Base-by-base conservation (phyloP, 2,329 filamentous ascomycete genomes). In the Sporothrix globosa region DNA sequence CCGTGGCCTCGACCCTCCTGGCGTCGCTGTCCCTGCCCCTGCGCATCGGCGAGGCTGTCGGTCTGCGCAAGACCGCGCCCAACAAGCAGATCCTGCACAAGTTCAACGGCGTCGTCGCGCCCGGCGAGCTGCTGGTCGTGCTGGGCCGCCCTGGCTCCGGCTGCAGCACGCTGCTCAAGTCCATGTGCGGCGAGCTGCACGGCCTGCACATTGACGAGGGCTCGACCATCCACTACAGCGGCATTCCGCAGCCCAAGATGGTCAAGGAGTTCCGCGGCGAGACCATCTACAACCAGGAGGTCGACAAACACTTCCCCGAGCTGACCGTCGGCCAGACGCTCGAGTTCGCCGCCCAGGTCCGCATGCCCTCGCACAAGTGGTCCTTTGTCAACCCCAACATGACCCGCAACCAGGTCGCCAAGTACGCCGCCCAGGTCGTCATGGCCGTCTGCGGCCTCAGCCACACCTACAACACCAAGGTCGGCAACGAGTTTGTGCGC, bases 221-320 rank as follows among this genome's bases (percentile, higher is more conserved):
- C 17, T 46, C 71, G 7, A 50, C 52, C 2, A 9, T 72, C 27
- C 71, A 69, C 3, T 72, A 69, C 60, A 54, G 72, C 41, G 71
- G 72, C 44, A 72, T 72, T 19, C 68, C 71, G n/a, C 65, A 68
- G 53, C n/a, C 44, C 39, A 41, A 68, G 14, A 69, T 52, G 14
- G 72, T 88, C 79, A 80, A 81, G 74, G 72, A 73, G 27, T 78
- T 76, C 69, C 75, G 76, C 9, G 77, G 77, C 71, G 76, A 84
- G 81, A 73, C 77, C 30, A 73, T 78, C 78, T 96, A 96, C 81
- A 94, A 91, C 0, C 91, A 91, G 71, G 92, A 96, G 79, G 90
- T 92, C 48, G 93, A 96, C 77, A 90, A 91, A 4, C 91, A 94
- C 80, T 94, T 94, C 76, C 91, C 91, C 14, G 87, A 90, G 81